Conservation (phyloP, 768 basidiomycete genomes). For the Mycena rosella region DNA sequence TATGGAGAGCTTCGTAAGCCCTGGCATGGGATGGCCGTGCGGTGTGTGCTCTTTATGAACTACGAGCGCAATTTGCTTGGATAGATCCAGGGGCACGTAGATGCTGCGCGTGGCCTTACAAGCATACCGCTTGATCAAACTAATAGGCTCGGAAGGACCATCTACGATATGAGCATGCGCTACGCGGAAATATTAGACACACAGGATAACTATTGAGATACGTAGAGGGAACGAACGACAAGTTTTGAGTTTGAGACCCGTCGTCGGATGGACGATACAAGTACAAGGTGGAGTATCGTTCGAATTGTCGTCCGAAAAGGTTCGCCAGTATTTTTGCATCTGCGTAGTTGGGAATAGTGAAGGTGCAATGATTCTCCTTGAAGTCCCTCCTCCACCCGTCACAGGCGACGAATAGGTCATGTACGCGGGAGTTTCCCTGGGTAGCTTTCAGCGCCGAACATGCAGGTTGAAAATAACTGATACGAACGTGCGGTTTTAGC, state of each 20-base stretch:
- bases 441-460: no score
- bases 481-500: neutral
- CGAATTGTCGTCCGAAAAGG: neutral
- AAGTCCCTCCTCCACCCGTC: neutral
- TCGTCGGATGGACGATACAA: conserved; percentile 3
- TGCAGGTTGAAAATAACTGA: neutral
- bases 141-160: neutral
- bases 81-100: no score
- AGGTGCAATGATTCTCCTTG: conserved; percentile 1
- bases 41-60: no score
- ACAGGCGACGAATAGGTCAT: neutral
- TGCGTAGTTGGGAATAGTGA: neutral
- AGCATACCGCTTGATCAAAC: neutral
- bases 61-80: no score
- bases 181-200: neutral
- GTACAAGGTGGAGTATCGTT: neutral
- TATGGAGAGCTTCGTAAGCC: no score
- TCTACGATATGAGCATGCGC: conserved; percentile 13
- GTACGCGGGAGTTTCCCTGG: neutral
- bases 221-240: neutral
- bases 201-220: no score
- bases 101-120: no score
- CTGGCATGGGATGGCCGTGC: no score
- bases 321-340: neutral
- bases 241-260: neutral